A percentile compares a stretch with the other conserved stretches of the same genome.
phyloP scores from a whole-genome alignment of 306 rosid genomes.

The Prunus dulcis region DNA sequence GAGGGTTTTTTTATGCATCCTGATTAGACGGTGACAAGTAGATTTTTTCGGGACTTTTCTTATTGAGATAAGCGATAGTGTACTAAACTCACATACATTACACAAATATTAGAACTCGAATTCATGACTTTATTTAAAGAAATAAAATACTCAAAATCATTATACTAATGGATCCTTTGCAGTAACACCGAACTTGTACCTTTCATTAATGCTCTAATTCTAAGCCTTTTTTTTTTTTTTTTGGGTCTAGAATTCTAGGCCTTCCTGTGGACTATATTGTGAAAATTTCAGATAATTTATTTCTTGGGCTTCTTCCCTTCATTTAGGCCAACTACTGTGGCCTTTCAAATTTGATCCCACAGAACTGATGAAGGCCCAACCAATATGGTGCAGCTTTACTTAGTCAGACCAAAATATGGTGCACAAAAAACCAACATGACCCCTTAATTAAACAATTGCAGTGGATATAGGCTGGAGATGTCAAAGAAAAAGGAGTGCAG shows the following conservation, averaged over 20 bases:
- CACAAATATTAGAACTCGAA: fast-evolving
- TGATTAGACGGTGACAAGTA: not conserved
- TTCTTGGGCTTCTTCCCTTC: too few species aligned
- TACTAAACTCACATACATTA: too few species aligned
- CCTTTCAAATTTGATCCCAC: constrained; percentile 4
- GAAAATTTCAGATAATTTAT: too few species aligned
- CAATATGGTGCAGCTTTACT: not conserved
- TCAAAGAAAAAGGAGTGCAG: too few species aligned
- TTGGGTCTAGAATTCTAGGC: too few species aligned
- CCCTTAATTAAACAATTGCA: constrained; percentile 6
- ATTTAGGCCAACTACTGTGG: too few species aligned
- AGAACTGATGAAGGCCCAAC: too few species aligned
- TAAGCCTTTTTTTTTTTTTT: too few species aligned
- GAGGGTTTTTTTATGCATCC: not conserved
- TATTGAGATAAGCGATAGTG: too few species aligned
- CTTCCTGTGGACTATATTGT: too few species aligned
- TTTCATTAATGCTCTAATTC: too few species aligned
- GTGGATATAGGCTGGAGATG: too few species aligned
- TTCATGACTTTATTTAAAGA: fast-evolving
- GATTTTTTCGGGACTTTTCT: not conserved
- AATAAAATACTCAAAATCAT: fast-evolving
- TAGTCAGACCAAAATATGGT: not conserved
- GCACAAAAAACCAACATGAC: not conserved
- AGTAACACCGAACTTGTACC: fast-evolving
- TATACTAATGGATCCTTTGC: fast-evolving